Percentiles rank a stretch among this genome's conserved stretches.
phyloP scores from a whole-genome alignment of 2,329 filamentous ascomycete species.

The Grosmannia penicillata region DNA sequence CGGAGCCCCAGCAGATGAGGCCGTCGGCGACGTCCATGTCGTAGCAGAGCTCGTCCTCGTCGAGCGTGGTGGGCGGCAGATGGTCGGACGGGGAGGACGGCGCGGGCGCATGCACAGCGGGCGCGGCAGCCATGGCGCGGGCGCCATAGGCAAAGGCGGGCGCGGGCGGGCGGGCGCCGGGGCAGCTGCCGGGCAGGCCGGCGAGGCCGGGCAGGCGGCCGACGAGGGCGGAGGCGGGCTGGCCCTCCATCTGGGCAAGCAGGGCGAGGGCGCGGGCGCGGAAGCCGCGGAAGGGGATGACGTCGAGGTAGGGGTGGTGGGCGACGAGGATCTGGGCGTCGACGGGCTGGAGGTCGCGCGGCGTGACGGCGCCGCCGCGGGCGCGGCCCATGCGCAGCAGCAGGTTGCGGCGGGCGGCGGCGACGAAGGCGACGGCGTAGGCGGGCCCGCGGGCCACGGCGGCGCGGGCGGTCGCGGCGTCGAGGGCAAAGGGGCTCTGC shows the following conservation, averaged over 20 bases:
- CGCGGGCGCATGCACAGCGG: neutral
- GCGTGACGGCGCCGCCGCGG: conserved; percentile 5
- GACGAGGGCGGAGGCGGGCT: neutral
- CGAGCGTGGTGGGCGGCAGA: conserved; percentile 12
- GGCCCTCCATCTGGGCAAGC: conserved; percentile 8
- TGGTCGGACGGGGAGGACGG: neutral
- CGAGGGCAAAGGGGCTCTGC: conserved; percentile 19
- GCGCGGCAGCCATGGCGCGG: neutral
- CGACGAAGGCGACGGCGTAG: conserved; percentile 11
- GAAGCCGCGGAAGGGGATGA: conserved; percentile 19
- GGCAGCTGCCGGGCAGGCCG: neutral
- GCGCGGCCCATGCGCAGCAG: conserved; percentile 12
- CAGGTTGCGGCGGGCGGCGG: conserved; percentile 1
- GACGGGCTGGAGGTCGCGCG: conserved; percentile 17
- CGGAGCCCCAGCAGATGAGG: conserved; percentile 22
- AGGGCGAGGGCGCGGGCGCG: conserved; percentile 16
- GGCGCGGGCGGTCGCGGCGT: conserved; percentile 12
- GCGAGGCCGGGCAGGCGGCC: neutral
- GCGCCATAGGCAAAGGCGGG: neutral
- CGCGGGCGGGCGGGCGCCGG: neutral
- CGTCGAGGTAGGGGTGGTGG: conserved; percentile 21
- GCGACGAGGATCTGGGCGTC: conserved; percentile 18
- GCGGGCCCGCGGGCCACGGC: conserved; percentile 12
- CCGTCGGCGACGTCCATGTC: conserved; percentile 19
- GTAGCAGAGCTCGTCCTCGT: conserved; percentile 21